Conservation (phyloP, 345 rosid species). For the Diplotaxis tenuifolia region DNA sequence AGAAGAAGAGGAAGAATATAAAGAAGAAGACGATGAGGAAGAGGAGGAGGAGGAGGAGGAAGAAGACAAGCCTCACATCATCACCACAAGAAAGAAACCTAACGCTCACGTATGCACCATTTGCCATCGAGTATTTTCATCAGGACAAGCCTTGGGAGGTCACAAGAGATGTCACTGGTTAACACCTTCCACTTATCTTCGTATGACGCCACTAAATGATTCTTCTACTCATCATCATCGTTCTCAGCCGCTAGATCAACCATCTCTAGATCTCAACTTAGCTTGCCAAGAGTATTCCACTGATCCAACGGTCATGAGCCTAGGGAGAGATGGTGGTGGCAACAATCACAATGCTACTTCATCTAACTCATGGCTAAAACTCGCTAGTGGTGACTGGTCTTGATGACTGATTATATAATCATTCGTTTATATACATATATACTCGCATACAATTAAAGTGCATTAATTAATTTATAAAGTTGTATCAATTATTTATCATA, state of each 20-base stretch:
- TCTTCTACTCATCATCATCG: not conserved
- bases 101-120: constrained; percentile 93
- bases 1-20: constrained; percentile 29
- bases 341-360: constrained; percentile 14
- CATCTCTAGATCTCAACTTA: constrained; percentile 39
- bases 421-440: not conserved
- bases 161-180: constrained; percentile 99
- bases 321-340: constrained; percentile 21
- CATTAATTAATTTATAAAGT: not conserved
- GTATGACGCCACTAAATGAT: constrained; percentile 30
- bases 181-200: constrained; percentile 50
- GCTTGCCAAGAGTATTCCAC: too few species aligned
- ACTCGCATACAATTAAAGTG: not conserved
- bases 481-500: not conserved
- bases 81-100: constrained; percentile 34
- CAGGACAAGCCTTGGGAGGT: constrained; percentile 96
- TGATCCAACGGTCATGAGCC: constrained; percentile 30
- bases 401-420: constrained; percentile 15
- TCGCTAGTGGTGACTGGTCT: constrained; percentile 39
- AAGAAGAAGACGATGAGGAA: constrained; percentile 27
- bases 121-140: constrained; percentile 83
- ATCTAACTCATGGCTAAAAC: constrained; percentile 36
- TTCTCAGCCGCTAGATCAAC: constrained; percentile 22
- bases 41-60: constrained; percentile 31
- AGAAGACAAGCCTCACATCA: constrained; percentile 24